A percentile compares a stretch with the other conserved stretches of the same genome.
These are phyloP conservation scores for Aspergillus sp. DNA, from an alignment of 2,329 filamentous ascomycete species.

Conservation along the genomic window DNA sequence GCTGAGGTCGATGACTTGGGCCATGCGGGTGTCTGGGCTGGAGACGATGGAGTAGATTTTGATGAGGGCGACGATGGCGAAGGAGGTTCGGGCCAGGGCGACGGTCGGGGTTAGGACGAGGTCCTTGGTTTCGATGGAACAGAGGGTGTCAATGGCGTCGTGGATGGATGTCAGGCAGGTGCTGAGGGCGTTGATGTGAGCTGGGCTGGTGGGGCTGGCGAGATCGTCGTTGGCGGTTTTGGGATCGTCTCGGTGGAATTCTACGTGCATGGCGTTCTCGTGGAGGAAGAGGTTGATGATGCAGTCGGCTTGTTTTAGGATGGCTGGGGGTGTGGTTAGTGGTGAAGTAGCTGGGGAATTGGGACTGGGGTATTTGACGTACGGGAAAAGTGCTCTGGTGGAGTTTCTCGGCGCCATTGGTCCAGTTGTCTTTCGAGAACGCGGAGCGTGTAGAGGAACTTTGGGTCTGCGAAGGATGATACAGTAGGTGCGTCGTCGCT, in stretches of 20 bases:
- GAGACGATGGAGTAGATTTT: slow-evolving; percentile 72
- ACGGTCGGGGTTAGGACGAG: slow-evolving; percentile 70
- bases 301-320: slow-evolving; percentile 64
- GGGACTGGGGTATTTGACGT: slow-evolving; percentile 30
- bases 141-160: slow-evolving; percentile 65
- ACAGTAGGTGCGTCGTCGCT: slow-evolving; percentile 64
- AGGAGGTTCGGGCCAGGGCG: slow-evolving; percentile 70
- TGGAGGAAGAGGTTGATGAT: slow-evolving; percentile 73
- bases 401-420: slow-evolving; percentile 59
- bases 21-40: slow-evolving; percentile 65
- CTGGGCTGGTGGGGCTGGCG: slow-evolving; percentile 50
- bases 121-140: slow-evolving; percentile 59
- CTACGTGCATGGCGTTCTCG: slow-evolving; percentile 70
- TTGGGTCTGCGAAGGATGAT: slow-evolving; percentile 60
- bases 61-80: slow-evolving; percentile 70
- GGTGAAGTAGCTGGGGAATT: neutral
- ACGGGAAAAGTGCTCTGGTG: slow-evolving; percentile 59
- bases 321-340: slow-evolving; percentile 47
- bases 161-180: slow-evolving; percentile 69
- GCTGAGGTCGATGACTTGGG: slow-evolving; percentile 68
- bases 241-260: slow-evolving; percentile 55
- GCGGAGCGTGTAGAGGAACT: slow-evolving; percentile 65
- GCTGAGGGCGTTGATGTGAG: slow-evolving; percentile 67
- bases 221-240: slow-evolving; percentile 25
- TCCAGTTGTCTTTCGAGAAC: slow-evolving; percentile 67